Percentiles rank a stretch among this genome's conserved stretches.
These are phyloP conservation scores for Amborella trichopoda DNA, from an alignment of 164 flowering plant genomes.

Conservation along the genomic window DNA sequence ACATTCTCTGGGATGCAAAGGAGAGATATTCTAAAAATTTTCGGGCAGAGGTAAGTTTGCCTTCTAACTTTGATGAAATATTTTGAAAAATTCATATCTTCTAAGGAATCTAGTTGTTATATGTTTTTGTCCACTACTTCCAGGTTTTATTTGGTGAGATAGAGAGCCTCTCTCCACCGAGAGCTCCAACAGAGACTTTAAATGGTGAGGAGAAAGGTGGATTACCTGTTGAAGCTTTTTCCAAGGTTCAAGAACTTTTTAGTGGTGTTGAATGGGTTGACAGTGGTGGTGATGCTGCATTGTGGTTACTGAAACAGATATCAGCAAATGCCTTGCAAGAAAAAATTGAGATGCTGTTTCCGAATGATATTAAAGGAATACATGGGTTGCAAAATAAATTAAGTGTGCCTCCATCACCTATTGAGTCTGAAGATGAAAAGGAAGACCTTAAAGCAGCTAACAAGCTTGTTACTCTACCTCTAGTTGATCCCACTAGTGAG, in stretches of 20 bases:
- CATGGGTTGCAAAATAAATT: slow-evolving; percentile 42
- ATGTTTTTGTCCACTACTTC: neutral
- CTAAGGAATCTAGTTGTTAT: no score
- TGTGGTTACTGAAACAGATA: slow-evolving; percentile 88
- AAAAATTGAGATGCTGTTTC: slow-evolving; percentile 22
- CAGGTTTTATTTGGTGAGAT: slow-evolving; percentile 95
- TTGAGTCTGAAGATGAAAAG: slow-evolving; percentile 79
- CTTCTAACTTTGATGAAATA: no score
- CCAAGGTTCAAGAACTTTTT: slow-evolving; percentile 94
- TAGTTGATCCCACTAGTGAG: no score
- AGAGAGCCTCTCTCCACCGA: slow-evolving; percentile 62
- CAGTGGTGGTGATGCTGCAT: slow-evolving; percentile 72
- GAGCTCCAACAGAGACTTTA: slow-evolving; percentile 58
- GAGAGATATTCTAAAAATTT: slow-evolving; percentile 86
- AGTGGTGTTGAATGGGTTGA: slow-evolving; percentile 91
- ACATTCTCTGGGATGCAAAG: slow-evolving; percentile 93
- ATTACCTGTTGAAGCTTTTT: slow-evolving; percentile 94
- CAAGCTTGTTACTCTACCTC: slow-evolving; percentile 30
- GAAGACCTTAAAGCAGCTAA: slow-evolving; percentile 55
- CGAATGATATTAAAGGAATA: slow-evolving; percentile 48
- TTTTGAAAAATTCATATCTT: no score
- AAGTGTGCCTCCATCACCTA: slow-evolving; percentile 48
- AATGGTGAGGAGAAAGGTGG: slow-evolving; percentile 96
- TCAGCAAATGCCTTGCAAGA: slow-evolving; percentile 40
- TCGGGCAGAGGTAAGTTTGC: slow-evolving; percentile 75